A percentile compares a stretch with the other conserved stretches of the same genome.
These are phyloP conservation scores for Bimuria novae-zelandiae DNA, from an alignment of 2,329 filamentous ascomycete species.

Conservation along the genomic window DNA sequence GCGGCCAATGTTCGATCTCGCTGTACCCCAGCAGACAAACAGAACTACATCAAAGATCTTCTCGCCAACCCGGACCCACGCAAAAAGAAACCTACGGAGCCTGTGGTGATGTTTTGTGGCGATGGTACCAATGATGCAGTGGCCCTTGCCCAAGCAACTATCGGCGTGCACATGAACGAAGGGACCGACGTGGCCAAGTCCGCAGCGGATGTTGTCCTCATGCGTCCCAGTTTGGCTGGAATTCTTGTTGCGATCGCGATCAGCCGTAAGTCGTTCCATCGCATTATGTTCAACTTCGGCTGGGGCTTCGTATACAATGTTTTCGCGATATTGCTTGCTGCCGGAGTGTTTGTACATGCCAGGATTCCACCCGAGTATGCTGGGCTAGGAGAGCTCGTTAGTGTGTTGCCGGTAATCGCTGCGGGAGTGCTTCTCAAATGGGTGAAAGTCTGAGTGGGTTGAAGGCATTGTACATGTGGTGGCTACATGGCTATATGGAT, in stretches of 20 bases:
- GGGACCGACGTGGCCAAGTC: conserved; percentile 65
- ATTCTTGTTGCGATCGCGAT: conserved; percentile 63
- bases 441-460: too few relatives aligned
- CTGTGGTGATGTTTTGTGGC: conserved; percentile 68
- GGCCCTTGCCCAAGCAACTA: conserved; percentile 69
- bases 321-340: conserved; percentile 68
- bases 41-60: conserved; percentile 53
- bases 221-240: conserved; percentile 60
- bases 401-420: conserved; percentile 70
- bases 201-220: conserved; percentile 71
- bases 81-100: conserved; percentile 7
- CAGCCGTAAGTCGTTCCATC: conserved; percentile 47
- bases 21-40: conserved; percentile 60
- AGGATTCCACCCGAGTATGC: conserved; percentile 69
- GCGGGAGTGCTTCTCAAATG: conserved; percentile 57
- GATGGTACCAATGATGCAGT: conserved; percentile 83
- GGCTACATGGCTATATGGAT: too few relatives aligned
- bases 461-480: too few relatives aligned
- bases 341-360: conserved; percentile 59
- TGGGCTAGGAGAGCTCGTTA: conserved; percentile 73
- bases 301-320: conserved; percentile 75
- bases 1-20: conserved; percentile 50
- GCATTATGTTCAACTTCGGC: conserved; percentile 66
- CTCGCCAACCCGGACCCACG: conserved; percentile 6
- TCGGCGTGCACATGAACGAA: conserved; percentile 71